These are phyloP conservation scores for Punctularia strigosozonata DNA, from an alignment of 768 basidiomycete genomes.

Conservation along the genomic window DNA sequence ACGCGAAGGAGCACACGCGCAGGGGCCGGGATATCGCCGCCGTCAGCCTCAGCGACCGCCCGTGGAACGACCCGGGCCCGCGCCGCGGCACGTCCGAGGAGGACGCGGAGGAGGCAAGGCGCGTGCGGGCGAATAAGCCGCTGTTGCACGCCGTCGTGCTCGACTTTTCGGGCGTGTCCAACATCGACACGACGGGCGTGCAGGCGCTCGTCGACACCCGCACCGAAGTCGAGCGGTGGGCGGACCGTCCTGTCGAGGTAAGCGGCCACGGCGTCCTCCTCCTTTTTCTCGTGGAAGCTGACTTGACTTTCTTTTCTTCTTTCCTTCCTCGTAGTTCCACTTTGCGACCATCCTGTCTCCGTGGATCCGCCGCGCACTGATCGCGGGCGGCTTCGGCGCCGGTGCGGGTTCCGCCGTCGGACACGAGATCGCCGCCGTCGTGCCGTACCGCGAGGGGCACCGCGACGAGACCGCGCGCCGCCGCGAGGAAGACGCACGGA, in stretches of 20 bases:
- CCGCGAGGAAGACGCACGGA: conserved; percentile 2
- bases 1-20: conserved; percentile 68
- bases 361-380: conserved; percentile 83
- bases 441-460: conserved; percentile 44
- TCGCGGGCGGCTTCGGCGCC: conserved; percentile 85
- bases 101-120: conserved; percentile 38
- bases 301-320: neutral
- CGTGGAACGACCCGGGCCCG: conserved; percentile 93
- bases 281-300: neutral
- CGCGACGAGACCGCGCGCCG: conserved; percentile 12
- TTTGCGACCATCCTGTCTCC: conserved; percentile 87
- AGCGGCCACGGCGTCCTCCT: conserved; percentile 9
- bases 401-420: conserved; percentile 35
- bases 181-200: conserved; percentile 86
- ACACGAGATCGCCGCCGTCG: conserved; percentile 69
- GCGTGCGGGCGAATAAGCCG: too few relatives aligned
- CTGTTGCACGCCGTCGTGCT: conserved; percentile 76
- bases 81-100: conserved; percentile 29
- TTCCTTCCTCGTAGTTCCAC: conserved; percentile 56
- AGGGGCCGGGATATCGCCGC: conserved; percentile 62
- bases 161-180: conserved; percentile 82
- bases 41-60: conserved; percentile 59
- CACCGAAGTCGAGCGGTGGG: conserved; percentile 80
- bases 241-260: conserved; percentile 63
- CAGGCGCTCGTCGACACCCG: conserved; percentile 89